Base-by-base conservation (phyloP, 176 grass and related monocot genomes). In the Themeda triandra region DNA sequence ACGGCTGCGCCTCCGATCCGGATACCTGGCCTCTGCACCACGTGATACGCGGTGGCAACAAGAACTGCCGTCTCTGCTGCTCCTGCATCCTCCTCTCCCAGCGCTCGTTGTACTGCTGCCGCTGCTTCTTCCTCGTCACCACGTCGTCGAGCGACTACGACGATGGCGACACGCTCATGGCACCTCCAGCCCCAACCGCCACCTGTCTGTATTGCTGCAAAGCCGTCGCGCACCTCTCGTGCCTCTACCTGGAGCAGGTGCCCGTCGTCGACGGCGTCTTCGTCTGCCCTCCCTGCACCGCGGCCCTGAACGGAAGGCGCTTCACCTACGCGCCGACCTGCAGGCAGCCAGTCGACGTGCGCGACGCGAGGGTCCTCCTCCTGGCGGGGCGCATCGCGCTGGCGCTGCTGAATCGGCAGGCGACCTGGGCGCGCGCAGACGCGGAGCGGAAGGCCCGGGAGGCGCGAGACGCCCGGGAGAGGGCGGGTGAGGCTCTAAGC, bases 11-110 rank as follows among this genome's bases (percentile, higher is more conserved):
- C 27, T 85, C 88, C 10, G 46, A 1, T 5, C 63, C 44, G 3
- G 60, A 71, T 6, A 71, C 86, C 28, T 95, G 96, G 93, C 89
- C 89, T 13, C 93, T 95, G 6, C 84, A 94, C 87, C 51, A 95
- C 30, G 81, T 85, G 23, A 80, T 89, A 75, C 73, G 88, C 49
- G 14, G 65, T 8, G 86, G 87, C 41, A 78, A 51, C 41, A 78
- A 51, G 19, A 79, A 28, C 64, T 23, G 58, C n/a, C 86, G 81
- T 14, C 75, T 95, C 6, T 98, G 96, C 78, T 73, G 41, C 48
- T 75, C 87, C 1, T 95, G 96, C 31, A 32, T 98, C 56, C 49
- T 98, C 70, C 90, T 90, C 12, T 83, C 84, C 49, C 58, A 92
- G 41, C 89, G 89, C 17, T 80, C 88, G 28, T 2, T 67, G n/a